These are phyloP conservation scores for Parsonsia alboflavescens DNA, from an alignment of 257 asterid genomes.

Conservation along the genomic window DNA sequence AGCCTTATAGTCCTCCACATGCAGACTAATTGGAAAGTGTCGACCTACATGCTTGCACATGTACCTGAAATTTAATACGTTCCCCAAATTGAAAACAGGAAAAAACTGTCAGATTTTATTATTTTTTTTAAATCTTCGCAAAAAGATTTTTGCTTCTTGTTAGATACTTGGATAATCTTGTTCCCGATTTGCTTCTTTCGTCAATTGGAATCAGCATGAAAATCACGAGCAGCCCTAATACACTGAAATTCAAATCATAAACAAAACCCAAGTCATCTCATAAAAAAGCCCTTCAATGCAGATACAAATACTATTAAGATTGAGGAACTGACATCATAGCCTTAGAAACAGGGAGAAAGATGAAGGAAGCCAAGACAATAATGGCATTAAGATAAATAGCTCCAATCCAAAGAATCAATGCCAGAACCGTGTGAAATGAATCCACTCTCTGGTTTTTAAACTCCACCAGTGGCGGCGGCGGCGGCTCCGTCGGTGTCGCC, in stretches of 20 bases:
- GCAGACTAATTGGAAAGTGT: slow-evolving; percentile 75
- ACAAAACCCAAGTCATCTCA: neutral
- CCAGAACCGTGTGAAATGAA: slow-evolving; percentile 32
- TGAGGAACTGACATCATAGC: slow-evolving; percentile 50
- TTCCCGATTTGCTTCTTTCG: slow-evolving; percentile 65
- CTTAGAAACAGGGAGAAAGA: slow-evolving; percentile 57
- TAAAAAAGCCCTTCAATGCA: too few species aligned
- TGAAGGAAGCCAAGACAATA: slow-evolving; percentile 45
- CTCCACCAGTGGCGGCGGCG: slow-evolving; percentile 37
- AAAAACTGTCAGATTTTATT: too few species aligned
- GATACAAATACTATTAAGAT: neutral
- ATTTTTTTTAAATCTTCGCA: too few species aligned
- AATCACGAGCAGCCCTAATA: slow-evolving; percentile 57
- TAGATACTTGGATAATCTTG: slow-evolving; percentile 40
- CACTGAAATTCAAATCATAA: slow-evolving; percentile 34
- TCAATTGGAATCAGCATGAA: slow-evolving; percentile 64
- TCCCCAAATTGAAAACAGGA: slow-evolving; percentile 3
- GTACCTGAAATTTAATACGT: slow-evolving; percentile 47
- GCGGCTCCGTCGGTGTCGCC: neutral
- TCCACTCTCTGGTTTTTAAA: slow-evolving; percentile 54
- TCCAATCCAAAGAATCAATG: slow-evolving; percentile 69
- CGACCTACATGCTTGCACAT: slow-evolving; percentile 82
- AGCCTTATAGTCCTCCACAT: slow-evolving; percentile 87
- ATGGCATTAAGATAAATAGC: slow-evolving; percentile 48
- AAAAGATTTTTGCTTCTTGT: too few species aligned